Evolutionary conservation across 2,329 filamentous ascomycete species (phyloP), one percentile per base, ranked within the genome.

Genomic region (Berkeleyomyces basicola): DNA sequence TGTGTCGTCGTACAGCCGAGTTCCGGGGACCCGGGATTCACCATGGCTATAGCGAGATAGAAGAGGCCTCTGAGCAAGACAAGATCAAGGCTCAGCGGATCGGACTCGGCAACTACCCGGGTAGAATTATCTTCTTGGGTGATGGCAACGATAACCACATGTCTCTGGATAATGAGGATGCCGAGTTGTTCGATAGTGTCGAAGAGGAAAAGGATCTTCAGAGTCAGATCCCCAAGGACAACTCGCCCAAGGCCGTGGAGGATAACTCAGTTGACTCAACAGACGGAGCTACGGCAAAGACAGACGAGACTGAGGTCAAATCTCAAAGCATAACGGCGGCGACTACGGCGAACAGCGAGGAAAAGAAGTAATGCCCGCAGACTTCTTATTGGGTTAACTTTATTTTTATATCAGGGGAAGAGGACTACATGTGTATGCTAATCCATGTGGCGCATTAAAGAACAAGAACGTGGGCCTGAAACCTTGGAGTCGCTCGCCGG

Each of bases 111-210:
- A 86, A 85, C 72, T 87, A 86, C 73, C 83, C 83, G 73, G 90
- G 90, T 68, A 85, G 91, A 69, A 90, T 96, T 73, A 97, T 97
- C 74, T 85, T 96, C 72, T 82, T 99, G 68, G 91, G 92, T 68
- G 91, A 97, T 77, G 93, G 92, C 70, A 95, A 90, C 70, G 91
- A 96, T 78, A 59, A 37, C 59, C 55, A 62, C 16, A 84, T 95
- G 72, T 79, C 91, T 70, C 90, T 89, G 68, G 90, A 93, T 74
- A 87, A 87, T 72, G 85, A 90, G 74, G 90, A 96, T 71, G 84
- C 87, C 67, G 90, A 96, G 70, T 92, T 96, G 85, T 95, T 96
- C 75, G 90, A 96, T 73, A 62, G 53, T 42, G 74, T 77, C 69
- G 87, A 90, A 72, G 89, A 95, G 71, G 88, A 95, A 71, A 88